Percentiles rank a stretch among this genome's conserved stretches.
Evolutionary conservation across 768 basidiomycete genomes (phyloP).

Genomic region (Lactarius tabidus): DNA sequence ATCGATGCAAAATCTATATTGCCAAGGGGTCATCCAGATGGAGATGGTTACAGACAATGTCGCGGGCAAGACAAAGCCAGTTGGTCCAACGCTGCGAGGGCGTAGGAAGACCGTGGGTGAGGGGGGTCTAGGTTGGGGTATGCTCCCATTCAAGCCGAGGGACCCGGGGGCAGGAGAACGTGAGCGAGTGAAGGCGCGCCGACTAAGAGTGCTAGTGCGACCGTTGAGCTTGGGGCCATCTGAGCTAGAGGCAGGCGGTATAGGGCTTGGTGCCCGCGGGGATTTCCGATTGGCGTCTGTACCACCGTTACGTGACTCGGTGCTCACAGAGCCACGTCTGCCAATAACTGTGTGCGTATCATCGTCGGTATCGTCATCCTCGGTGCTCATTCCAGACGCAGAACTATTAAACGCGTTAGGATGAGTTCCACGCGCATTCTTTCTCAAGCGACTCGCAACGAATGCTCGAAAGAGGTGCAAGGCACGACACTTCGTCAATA

Average conservation of each 20-base stretch:
- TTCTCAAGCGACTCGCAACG: neutral
- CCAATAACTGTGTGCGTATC: slow-evolving; percentile 29
- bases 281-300: slow-evolving; percentile 4
- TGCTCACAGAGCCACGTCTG: slow-evolving; percentile 11
- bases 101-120: slow-evolving; percentile 47
- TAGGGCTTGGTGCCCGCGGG: slow-evolving; percentile 19
- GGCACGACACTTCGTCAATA: neutral
- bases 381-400: slow-evolving; percentile 47
- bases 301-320: slow-evolving; percentile 10
- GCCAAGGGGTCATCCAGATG: slow-evolving; percentile 39
- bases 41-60: slow-evolving; percentile 43
- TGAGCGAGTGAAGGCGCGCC: slow-evolving; percentile 63
- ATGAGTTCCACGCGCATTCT: neutral
- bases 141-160: slow-evolving; percentile 35
- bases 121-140: slow-evolving; percentile 32
- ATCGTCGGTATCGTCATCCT: slow-evolving; percentile 58
- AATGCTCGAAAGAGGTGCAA: neutral
- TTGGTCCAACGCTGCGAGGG: slow-evolving; percentile 29
- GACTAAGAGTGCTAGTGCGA: slow-evolving; percentile 34
- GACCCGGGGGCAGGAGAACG: slow-evolving; percentile 54
- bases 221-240: slow-evolving; percentile 42
- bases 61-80: slow-evolving; percentile 44
- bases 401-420: slow-evolving; percentile 35
- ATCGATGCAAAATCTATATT: slow-evolving; percentile 55
- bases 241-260: slow-evolving; percentile 30